phyloP scores from a whole-genome alignment of 352 stramenopile genomes.

The Phytophthora cactorum region DNA sequence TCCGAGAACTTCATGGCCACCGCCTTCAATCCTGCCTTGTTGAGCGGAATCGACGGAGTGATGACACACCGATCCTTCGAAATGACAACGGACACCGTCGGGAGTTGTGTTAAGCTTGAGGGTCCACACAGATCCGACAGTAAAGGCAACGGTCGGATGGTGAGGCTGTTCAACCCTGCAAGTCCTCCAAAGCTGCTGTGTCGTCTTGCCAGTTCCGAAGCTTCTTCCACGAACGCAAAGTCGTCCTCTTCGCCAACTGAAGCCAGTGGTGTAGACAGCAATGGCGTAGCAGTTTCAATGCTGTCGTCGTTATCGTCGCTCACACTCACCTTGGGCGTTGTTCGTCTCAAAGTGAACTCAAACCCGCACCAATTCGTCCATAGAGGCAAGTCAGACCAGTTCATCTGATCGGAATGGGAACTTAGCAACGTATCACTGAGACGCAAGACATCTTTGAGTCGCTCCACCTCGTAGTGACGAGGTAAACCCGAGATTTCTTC shows the following conservation, averaged over 20 bases:
- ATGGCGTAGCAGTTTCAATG: not conserved
- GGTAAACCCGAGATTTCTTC: slow-evolving; percentile 74
- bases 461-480: slow-evolving; percentile 74
- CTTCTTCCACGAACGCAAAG: slow-evolving; percentile 85
- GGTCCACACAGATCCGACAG: slow-evolving; percentile 51
- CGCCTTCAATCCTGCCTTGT: slow-evolving; percentile 68
- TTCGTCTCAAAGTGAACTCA: slow-evolving; percentile 56
- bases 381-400: slow-evolving; percentile 62
- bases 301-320: slow-evolving; percentile 9
- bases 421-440: slow-evolving; percentile 73
- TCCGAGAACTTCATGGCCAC: slow-evolving; percentile 85
- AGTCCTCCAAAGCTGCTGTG: slow-evolving; percentile 71
- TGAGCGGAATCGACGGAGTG: slow-evolving; percentile 65
- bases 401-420: slow-evolving; percentile 35
- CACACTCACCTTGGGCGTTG: slow-evolving; percentile 12
- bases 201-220: slow-evolving; percentile 54
- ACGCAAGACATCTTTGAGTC: slow-evolving; percentile 69
- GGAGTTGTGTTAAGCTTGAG: slow-evolving; percentile 58
- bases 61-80: slow-evolving; percentile 54
- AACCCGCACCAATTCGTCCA: slow-evolving; percentile 78
- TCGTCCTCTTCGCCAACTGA: slow-evolving; percentile 62
- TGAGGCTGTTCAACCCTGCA: slow-evolving; percentile 45
- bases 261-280: slow-evolving; percentile 27
- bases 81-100: slow-evolving; percentile 55
- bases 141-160: slow-evolving; percentile 55